Base-by-base conservation (phyloP, 106 monocot species). In the Dendrobium catenatum region DNA sequence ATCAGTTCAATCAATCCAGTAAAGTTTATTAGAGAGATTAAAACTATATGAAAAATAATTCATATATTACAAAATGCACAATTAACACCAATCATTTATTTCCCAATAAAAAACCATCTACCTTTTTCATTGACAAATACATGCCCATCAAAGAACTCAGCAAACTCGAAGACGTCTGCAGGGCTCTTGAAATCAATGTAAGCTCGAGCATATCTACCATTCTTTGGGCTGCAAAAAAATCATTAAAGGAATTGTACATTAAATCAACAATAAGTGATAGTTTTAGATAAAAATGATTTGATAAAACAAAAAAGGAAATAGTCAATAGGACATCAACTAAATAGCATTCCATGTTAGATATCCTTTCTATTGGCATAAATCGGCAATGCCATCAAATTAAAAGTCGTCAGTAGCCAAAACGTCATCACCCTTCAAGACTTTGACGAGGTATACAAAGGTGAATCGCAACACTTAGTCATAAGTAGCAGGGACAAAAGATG, bases 101-200 rank as follows among this genome's bases (percentile, higher is more conserved):
- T 37, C 37, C 37, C 37, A 37, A 37, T 2, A 37, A 37, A 37
- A 37, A 2, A 37, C 2, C 37, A 37, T 37, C 37, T 37, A 93
- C 96, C 96, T 81, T 94, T 96, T 83, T 96, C 96, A 88, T 94
- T 96, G 54, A 96, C 96, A 85, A 96, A 96, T 8, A 84, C 58
- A 67, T 89, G 96, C 5, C 96, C 94, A 86, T 89, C 82, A 89
- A 96, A 96, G 66, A 94, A 92, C 82, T 93, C 96, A 78, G 96
- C 93, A 86, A 94, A 96, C 29, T 92, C 92, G 31, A 90, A 76
- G 31, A 92, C 94, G 83, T 96, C 96, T 80, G 89, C 89, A 47
- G 87, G 82, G 29, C 72, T 85, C 64, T 81, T 85, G 73, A 96
- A 94, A 82, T 94, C 92, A 80, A 96, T 87, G 70, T 92, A 96